These are phyloP conservation scores for Coemansia sp. DNA, from an alignment of 192 early-diverging fungal genomes.

Conservation along the genomic window DNA sequence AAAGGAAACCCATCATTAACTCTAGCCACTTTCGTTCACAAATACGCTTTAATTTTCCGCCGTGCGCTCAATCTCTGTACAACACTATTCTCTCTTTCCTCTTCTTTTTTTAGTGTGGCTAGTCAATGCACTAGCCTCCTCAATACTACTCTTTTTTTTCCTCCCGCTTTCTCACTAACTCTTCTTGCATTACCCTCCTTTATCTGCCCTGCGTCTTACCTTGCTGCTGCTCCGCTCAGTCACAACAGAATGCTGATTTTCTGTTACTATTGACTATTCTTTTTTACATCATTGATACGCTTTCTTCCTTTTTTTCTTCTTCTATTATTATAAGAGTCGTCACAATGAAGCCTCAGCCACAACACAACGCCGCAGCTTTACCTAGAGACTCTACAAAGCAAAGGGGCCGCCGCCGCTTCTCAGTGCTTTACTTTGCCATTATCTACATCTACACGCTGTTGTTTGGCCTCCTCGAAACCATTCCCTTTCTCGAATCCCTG, in stretches of 20 bases:
- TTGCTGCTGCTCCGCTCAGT: background rate
- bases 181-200: background rate
- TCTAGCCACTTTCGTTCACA: background rate
- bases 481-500: conserved; percentile 39
- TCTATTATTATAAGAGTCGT: background rate
- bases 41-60: background rate
- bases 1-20: conserved; percentile 4
- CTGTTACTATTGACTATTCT: background rate
- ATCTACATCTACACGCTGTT: conserved; percentile 52
- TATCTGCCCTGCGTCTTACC: background rate
- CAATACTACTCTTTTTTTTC: background rate
- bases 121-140: conserved; percentile 6
- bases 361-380: background rate
- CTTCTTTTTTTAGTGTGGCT: background rate
- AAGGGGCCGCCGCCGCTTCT: conserved; percentile 37
- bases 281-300: background rate
- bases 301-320: background rate
- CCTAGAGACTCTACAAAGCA: conserved; percentile 4
- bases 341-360: conserved; percentile 13
- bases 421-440: conserved; percentile 47
- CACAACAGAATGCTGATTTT: background rate
- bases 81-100: conserved; percentile 1
- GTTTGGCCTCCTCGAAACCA: conserved; percentile 40
- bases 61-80: background rate
- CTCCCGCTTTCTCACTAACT: background rate